Evolutionary conservation across 2,329 filamentous ascomycete species (phyloP).

Genomic region (Tolypocladium ovalisporum): DNA sequence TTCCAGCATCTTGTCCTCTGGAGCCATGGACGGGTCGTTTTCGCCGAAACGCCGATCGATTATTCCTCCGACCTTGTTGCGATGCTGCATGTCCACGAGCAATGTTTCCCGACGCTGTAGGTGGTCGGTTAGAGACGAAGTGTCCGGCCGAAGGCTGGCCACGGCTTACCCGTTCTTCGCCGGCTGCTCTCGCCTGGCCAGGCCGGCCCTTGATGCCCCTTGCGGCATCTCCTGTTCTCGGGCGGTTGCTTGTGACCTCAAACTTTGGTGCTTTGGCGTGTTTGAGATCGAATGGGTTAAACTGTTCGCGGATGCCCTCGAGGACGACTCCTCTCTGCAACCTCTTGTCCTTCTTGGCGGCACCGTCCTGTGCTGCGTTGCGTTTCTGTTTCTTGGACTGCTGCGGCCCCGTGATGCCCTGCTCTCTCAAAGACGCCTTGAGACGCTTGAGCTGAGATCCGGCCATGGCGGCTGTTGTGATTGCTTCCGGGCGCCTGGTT

Average conservation of each 20-base stretch:
- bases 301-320: constrained; percentile 81
- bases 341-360: constrained; percentile 58
- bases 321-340: constrained; percentile 68
- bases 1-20: constrained; percentile 85
- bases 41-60: constrained; percentile 92
- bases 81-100: constrained; percentile 77
- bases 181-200: constrained; percentile 71
- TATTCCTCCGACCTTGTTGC: constrained; percentile 87
- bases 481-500: neutral
- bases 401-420: constrained; percentile 82
- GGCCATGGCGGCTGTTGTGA: constrained; percentile 52
- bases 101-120: constrained; percentile 65
- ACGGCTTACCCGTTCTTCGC: constrained; percentile 65
- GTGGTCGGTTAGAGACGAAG: constrained; percentile 1
- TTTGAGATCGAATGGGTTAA: constrained; percentile 97
- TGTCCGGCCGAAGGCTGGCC: constrained; percentile 1
- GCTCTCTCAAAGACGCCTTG: constrained; percentile 80
- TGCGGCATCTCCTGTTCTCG: constrained; percentile 37
- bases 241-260: constrained; percentile 62
- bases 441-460: constrained; percentile 94
- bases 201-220: constrained; percentile 62
- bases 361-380: constrained; percentile 55
- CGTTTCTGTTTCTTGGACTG: constrained; percentile 93
- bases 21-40: constrained; percentile 85
- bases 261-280: constrained; percentile 74